Evolutionary conservation across 176 grass and related monocot species (phyloP), one percentile per base, ranked within the genome.

Genomic region (Pontederia crassipes): DNA sequence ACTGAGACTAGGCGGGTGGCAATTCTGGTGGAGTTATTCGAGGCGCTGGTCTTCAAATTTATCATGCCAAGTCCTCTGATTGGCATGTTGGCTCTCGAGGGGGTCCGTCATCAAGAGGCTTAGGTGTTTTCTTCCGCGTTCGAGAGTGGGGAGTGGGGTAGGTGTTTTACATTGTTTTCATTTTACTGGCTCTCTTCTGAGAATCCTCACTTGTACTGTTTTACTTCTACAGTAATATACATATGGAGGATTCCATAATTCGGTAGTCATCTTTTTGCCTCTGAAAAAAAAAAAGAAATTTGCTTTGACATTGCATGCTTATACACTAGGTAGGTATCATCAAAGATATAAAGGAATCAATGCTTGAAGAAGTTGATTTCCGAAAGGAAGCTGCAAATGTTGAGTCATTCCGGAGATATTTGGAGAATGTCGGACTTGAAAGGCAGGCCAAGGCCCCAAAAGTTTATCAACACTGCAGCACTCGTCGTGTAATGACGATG

Each of bases 341-440:
- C 50, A 90, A 78, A 80, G 87, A 97, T 55, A 97, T 97, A 83
- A 90, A 65, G 68, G 92, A 87, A 73, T 97, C 87, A 71, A 97
- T 97, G 92, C 87, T 97, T 63, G 92, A 97, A 78, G 92, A 97
- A 76, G 83, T 90, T 75, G 92, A 97, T 52, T 97, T 97, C 72
- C 80, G 69, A 85, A 97, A 97, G 82, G 87, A 97, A 57, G 92
- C 92, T 78, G 69, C 59, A 59, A 97, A 97, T 74, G 85, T 97
- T 53, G 76, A 91, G 45, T 78, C 84, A 48, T 97, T 97, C 54
- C 82, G 82, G 54, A 75, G 75, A 59, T 97, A 97, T 49, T 59
- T 91, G 24, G 83, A 91, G 59, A 77, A 76, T 56, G 90, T 97
- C 87, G 84, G 92, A 61, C 66, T 97, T 62, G 83, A 83, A 45